Conservation (phyloP, 2,329 filamentous ascomycete species). For the Colletotrichum viniferum region DNA sequence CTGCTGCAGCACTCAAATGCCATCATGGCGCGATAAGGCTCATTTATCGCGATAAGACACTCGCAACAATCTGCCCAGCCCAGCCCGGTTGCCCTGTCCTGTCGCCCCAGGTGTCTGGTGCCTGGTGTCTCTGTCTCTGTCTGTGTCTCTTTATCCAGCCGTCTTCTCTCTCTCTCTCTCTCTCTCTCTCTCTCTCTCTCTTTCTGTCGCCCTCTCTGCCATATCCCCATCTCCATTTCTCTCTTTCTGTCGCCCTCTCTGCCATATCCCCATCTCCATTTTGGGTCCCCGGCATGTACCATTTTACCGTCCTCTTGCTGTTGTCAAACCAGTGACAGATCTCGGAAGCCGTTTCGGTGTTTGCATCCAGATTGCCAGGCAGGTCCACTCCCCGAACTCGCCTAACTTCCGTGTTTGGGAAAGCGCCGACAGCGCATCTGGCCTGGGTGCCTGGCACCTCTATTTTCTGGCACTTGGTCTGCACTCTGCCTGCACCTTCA, state of each 20-base stretch:
- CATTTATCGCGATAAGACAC: conserved; percentile 20
- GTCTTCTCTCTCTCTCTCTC: not conserved
- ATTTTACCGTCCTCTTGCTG: not conserved
- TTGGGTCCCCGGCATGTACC: not conserved
- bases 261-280: not conserved
- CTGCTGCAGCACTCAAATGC: conserved; percentile 9
- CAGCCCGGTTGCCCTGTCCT: not conserved
- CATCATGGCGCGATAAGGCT: conserved; percentile 24
- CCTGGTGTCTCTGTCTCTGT: not conserved
- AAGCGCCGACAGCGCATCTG: conserved; percentile 1
- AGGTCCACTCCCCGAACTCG: conserved; percentile 10
- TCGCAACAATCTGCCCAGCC: not conserved
- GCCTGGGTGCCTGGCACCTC: not conserved
- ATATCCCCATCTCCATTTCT: not conserved
- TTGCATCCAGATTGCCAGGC: not conserved
- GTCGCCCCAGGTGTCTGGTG: not conserved
- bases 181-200: not conserved
- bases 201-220: not conserved
- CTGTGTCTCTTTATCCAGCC: not conserved
- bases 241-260: not conserved
- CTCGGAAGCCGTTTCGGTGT: conserved; percentile 1
- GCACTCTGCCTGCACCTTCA: not conserved
- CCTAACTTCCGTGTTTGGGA: conserved; percentile 14
- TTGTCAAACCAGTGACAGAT: not conserved
- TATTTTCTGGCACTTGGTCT: not conserved